phyloP scores from a whole-genome alignment of 257 asterid genomes.

The Fraxinus quadrangulata region DNA sequence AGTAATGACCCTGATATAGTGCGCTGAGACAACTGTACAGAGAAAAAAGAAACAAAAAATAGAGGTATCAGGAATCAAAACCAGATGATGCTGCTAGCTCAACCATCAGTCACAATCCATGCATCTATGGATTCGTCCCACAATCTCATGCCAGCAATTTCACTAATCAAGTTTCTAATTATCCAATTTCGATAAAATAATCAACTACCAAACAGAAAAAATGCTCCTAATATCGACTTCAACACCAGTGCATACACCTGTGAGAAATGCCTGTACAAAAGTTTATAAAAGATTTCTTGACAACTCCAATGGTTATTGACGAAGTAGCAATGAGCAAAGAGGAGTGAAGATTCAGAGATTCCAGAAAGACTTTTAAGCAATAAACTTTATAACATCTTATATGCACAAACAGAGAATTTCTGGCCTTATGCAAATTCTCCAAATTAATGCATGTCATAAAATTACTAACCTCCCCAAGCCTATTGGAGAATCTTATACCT shows the following conservation, averaged over 20 bases:
- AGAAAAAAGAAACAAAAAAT: conserved; percentile 14
- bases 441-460: neutral
- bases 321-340: conserved; percentile 6
- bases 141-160: conserved; percentile 16
- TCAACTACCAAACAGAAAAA: conserved; percentile 3
- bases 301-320: neutral
- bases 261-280: conserved; percentile 10
- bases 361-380: conserved; percentile 11
- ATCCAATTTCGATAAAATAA: conserved; percentile 22
- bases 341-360: neutral
- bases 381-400: neutral
- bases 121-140: conserved; percentile 20
- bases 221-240: conserved; percentile 13
- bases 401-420: neutral
- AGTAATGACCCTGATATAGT: conserved; percentile 84
- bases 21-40: conserved; percentile 91
- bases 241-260: conserved; percentile 5
- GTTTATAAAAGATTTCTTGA: conserved; percentile 2
- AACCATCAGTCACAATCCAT: conserved; percentile 17
- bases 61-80: conserved; percentile 22
- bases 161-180: conserved; percentile 13
- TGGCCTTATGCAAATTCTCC: neutral
- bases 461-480: neutral
- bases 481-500: conserved; percentile 13
- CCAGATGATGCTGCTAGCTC: conserved; percentile 14